Evolutionary conservation across 139 green algal species (phyloP), one percentile per base, ranked within the genome.

Genomic region (Dunaliella sp.): DNA sequence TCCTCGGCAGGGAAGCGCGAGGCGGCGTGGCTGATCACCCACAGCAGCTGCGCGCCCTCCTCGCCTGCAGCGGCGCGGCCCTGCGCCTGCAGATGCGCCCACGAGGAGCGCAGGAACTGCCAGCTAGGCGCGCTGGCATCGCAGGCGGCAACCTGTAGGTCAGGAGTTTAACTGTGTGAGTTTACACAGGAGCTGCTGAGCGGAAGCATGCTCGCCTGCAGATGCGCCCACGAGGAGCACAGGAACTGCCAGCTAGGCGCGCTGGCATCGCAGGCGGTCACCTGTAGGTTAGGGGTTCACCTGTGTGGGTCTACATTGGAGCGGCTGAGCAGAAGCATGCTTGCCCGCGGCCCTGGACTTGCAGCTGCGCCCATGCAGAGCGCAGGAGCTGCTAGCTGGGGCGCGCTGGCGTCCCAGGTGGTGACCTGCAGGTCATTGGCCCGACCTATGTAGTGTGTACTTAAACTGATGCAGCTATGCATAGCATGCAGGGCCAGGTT

Each of bases 361-460:
- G 88, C 82, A 93, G 81, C 36, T 81, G 76, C 22, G 25, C 32
- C 92, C 91, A 96, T 30, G 85, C 83, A 25, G 88, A 86, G 85
- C 94, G 87, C 80, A 97, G 90, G 83, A 97, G 96, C 77, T 91
- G 78, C 94, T 94, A 97, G 36, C 87, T 95, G 35, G n/a, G 92
- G 89, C 0, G 93, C 94, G 24, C 78, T 35, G 0, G 93, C 84
- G 26, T 94, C 92, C 59, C 91, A 88, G 0, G 83, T 87, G 3
- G 94, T 86, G 1, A 97, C 84, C 83, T 95, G 91, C 36, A 84
- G 86, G 12, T 34, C 7, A 65, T 7, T 7, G n/a, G n/a, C n/a
- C n/a, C n/a, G n/a, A n/a, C n/a, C n/a, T n/a, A n/a, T n/a, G n/a
- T n/a, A n/a, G n/a, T n/a, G n/a, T n/a, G n/a, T n/a, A n/a, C n/a